A percentile compares a stretch with the other conserved stretches of the same genome.
Conservation (phyloP, 306 rosid genomes). For the Hippophae tibetana region DNA sequence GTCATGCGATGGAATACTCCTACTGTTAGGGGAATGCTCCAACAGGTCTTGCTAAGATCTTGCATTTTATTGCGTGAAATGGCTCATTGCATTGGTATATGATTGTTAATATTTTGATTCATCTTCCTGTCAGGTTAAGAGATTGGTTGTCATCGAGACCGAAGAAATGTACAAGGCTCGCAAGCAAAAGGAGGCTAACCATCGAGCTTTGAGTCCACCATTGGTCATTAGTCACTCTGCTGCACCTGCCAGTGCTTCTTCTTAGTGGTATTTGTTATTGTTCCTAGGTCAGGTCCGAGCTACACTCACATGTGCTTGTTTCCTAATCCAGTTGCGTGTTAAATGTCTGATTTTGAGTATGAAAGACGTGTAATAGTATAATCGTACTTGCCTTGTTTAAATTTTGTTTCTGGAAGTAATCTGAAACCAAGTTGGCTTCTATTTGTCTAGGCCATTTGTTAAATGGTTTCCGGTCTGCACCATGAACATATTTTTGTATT, state of each 20-base stretch:
- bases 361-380: no score
- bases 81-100: not conserved
- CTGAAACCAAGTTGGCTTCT: no score
- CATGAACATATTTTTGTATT: no score
- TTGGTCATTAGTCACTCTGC: slow-evolving; percentile 62
- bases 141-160: slow-evolving; percentile 75
- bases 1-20: slow-evolving; percentile 95
- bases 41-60: slow-evolving; percentile 48
- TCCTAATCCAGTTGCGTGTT: no score
- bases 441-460: no score
- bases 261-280: slow-evolving; percentile 18
- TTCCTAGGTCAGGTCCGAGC: slow-evolving; percentile 24
- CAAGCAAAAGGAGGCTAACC: slow-evolving; percentile 54
- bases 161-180: slow-evolving; percentile 87
- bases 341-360: no score
- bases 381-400: no score
- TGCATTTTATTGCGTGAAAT: slow-evolving; percentile 10
- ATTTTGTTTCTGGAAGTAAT: no score
- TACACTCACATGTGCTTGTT: not conserved
- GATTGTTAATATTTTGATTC: slow-evolving; percentile 10
- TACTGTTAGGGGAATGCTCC: slow-evolving; percentile 86
- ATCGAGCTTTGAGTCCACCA: slow-evolving; percentile 51
- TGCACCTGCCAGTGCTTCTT: slow-evolving; percentile 30
- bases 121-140: slow-evolving; percentile 55
- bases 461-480: no score